phyloP scores from a whole-genome alignment of 2,329 filamentous ascomycete genomes.

The Stachybotrys echinatus region DNA sequence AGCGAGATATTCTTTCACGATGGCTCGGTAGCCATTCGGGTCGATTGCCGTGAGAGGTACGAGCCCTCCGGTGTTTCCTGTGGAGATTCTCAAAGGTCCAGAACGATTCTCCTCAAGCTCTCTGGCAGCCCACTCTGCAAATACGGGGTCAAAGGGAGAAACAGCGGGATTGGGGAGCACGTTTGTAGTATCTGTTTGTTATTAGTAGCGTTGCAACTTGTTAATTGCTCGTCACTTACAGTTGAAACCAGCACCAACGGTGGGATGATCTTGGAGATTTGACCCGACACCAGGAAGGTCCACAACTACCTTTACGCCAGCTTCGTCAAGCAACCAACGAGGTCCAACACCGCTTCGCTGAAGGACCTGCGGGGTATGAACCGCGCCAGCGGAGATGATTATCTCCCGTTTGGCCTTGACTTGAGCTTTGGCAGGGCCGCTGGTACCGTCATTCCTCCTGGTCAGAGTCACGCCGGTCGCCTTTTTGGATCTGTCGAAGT shows the following conservation, averaged over 20 bases:
- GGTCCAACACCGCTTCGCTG: background rate
- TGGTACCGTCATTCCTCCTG: background rate
- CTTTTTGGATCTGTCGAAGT: background rate
- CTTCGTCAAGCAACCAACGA: background rate
- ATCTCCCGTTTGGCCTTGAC: background rate
- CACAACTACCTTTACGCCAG: background rate
- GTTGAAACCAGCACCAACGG: background rate
- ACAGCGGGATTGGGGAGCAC: background rate
- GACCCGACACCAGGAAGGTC: conserved; percentile 1
- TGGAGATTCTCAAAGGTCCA: conserved; percentile 12
- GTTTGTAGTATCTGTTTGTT: background rate
- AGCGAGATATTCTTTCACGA: conserved; percentile 7
- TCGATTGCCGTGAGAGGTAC: conserved; percentile 9
- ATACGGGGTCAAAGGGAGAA: background rate
- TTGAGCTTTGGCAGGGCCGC: background rate
- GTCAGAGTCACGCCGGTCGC: background rate
- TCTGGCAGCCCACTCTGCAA: conserved; percentile 7
- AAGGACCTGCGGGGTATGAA: background rate
- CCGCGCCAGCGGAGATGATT: background rate
- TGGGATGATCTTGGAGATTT: conserved; percentile 1
- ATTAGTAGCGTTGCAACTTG: background rate
- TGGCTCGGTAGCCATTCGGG: conserved; percentile 6
- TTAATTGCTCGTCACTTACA: background rate
- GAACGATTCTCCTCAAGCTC: conserved; percentile 11
- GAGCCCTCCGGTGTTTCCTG: conserved; percentile 15